These are phyloP conservation scores for Dioscorea dumetorum DNA, from an alignment of 106 monocot genomes.

Conservation along the genomic window DNA sequence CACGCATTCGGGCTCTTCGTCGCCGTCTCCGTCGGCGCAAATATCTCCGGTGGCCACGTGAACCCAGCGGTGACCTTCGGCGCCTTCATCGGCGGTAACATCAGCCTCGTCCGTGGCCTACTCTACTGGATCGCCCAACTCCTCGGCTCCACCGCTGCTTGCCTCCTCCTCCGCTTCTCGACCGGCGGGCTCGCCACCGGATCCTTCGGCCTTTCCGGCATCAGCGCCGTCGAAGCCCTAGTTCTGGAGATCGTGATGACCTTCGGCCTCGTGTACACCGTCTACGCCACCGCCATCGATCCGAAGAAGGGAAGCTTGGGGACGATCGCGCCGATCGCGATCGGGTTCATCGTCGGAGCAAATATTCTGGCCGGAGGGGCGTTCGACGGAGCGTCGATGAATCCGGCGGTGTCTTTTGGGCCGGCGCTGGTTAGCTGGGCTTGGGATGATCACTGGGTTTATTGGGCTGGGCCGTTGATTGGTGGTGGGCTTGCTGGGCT, in stretches of 20 bases:
- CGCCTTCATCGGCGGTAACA: conserved; percentile 48
- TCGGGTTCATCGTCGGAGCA: conserved; percentile 44
- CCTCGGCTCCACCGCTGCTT: conserved; percentile 30
- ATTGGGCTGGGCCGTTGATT: conserved; percentile 38
- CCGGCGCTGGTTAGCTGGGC: conserved; percentile 36
- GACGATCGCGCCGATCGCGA: conserved; percentile 36
- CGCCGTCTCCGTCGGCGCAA: conserved; percentile 33
- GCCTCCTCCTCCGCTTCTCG: conserved; percentile 38
- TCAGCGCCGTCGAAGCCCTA: conserved; percentile 20
- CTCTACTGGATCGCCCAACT: conserved; percentile 49
- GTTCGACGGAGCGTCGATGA: conserved; percentile 44
- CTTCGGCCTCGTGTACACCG: conserved; percentile 46
- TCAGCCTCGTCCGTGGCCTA: conserved; percentile 33
- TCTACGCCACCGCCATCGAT: conserved; percentile 45
- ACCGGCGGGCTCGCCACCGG: conserved; percentile 31
- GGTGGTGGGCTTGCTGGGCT: conserved; percentile 35
- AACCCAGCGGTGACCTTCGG: conserved; percentile 62
- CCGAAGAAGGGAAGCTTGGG: conserved; percentile 37
- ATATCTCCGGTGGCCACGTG: conserved; percentile 57
- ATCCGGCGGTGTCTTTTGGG: conserved; percentile 40
- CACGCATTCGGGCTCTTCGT: conserved; percentile 50
- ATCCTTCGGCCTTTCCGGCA: conserved; percentile 16
- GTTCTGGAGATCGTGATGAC: conserved; percentile 40
- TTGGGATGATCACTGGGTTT: conserved; percentile 36
- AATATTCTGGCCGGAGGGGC: conserved; percentile 34